Conservation (phyloP, 2,329 filamentous ascomycete species). For the Cytospora schulzeri region DNA sequence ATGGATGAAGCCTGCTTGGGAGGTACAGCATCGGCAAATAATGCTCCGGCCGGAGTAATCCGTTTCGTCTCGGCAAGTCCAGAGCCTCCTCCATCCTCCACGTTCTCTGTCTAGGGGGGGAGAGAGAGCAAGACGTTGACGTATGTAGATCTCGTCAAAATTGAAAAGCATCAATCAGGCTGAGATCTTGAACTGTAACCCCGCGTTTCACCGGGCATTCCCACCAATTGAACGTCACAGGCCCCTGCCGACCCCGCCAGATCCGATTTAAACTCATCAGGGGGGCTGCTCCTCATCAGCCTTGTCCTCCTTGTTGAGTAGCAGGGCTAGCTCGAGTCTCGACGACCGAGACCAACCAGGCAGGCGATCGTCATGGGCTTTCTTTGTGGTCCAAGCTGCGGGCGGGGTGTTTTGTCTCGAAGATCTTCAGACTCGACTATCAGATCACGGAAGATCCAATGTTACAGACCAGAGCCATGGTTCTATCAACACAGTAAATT, state of each 20-base stretch:
- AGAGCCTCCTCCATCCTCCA: not conserved
- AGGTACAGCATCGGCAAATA: not conserved
- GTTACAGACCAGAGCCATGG: not conserved
- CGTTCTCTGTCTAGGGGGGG: not conserved
- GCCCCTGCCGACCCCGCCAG: not conserved
- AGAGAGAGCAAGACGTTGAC: not conserved
- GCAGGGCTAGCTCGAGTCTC: not conserved
- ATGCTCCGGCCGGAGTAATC: no score
- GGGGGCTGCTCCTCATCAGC: not conserved
- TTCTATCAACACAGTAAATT: no score
- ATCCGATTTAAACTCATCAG: not conserved
- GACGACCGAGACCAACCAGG: not conserved
- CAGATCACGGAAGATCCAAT: not conserved
- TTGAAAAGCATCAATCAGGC: not conserved
- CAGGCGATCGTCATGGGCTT: not conserved
- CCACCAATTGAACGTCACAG: not conserved
- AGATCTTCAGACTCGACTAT: not conserved
- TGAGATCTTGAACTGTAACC: not conserved
- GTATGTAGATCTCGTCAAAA: not conserved
- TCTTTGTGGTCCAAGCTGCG: not conserved
- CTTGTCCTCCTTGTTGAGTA: not conserved
- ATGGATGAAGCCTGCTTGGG: not conserved
- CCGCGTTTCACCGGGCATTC: not conserved
- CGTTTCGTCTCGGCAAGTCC: no score
- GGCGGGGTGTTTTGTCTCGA: not conserved